Evolutionary conservation across 441 rosid species (phyloP).

Genomic region (Erodium trifolium): DNA sequence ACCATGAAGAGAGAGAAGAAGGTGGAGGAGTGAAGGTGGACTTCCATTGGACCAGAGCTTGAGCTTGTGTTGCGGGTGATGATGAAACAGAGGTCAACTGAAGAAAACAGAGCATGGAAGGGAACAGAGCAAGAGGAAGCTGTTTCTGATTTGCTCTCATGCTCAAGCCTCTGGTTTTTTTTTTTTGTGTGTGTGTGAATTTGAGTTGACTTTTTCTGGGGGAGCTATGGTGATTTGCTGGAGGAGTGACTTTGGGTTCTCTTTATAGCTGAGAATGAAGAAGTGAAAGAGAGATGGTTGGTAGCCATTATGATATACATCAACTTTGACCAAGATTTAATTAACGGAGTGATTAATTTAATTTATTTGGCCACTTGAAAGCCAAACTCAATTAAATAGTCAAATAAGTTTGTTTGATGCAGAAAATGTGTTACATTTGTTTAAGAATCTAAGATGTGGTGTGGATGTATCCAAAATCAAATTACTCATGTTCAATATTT

Average conservation of each 20-base stretch:
- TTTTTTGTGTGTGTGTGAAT: background rate
- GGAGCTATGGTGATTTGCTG: too few species aligned
- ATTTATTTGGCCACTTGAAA: background rate
- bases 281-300: background rate
- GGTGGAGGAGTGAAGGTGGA: background rate
- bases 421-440: background rate
- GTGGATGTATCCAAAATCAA: too few species aligned
- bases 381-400: too few species aligned
- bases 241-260: too few species aligned
- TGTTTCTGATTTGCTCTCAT: background rate
- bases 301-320: background rate
- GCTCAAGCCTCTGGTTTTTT: background rate
- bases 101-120: background rate
- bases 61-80: background rate
- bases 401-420: background rate
- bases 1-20: background rate
- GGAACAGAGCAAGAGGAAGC: background rate
- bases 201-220: background rate
- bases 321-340: background rate
- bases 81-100: background rate
- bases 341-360: background rate
- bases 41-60: constrained; percentile 1
- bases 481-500: too few species aligned
- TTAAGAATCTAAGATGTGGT: too few species aligned
- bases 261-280: background rate